phyloP scores from a whole-genome alignment of 768 basidiomycete species.

The Xerocomus potaroensis region DNA sequence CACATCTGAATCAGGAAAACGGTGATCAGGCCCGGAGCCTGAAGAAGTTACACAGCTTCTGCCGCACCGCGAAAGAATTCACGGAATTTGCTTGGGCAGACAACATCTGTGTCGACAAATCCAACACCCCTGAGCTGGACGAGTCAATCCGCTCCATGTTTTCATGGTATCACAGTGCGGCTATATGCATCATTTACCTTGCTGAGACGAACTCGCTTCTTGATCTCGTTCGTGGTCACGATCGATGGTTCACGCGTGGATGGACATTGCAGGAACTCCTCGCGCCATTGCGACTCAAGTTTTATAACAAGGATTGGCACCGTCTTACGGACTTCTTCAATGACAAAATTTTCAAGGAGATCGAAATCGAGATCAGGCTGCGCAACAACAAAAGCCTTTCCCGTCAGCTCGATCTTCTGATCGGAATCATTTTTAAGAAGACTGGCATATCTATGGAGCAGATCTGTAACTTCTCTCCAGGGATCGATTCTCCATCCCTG shows the following conservation, averaged over 20 bases:
- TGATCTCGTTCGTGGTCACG: neutral
- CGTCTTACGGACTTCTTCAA: neutral
- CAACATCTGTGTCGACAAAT: neutral
- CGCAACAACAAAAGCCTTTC: neutral
- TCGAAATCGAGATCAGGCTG: neutral
- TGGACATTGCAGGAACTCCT: slow-evolving; percentile 5
- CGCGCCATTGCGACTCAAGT: neutral
- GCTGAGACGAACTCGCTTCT: neutral
- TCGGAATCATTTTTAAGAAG: neutral
- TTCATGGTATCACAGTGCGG: neutral
- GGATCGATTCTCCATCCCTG: neutral
- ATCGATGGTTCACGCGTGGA: slow-evolving; percentile 1
- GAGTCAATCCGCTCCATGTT: slow-evolving; percentile 6
- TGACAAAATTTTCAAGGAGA: neutral
- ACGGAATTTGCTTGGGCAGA: slow-evolving; percentile 1
- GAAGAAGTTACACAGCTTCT: neutral
- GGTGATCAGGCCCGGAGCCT: neutral
- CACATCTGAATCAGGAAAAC: neutral
- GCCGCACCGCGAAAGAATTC: neutral
- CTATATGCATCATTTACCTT: slow-evolving; percentile 2
- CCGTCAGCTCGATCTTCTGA: neutral
- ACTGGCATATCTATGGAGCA: neutral
- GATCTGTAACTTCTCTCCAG: neutral
- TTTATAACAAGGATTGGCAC: neutral
- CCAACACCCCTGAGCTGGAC: neutral